Conservation (phyloP, 352 stramenopile species). For the Globisporangium recalcitrans region DNA sequence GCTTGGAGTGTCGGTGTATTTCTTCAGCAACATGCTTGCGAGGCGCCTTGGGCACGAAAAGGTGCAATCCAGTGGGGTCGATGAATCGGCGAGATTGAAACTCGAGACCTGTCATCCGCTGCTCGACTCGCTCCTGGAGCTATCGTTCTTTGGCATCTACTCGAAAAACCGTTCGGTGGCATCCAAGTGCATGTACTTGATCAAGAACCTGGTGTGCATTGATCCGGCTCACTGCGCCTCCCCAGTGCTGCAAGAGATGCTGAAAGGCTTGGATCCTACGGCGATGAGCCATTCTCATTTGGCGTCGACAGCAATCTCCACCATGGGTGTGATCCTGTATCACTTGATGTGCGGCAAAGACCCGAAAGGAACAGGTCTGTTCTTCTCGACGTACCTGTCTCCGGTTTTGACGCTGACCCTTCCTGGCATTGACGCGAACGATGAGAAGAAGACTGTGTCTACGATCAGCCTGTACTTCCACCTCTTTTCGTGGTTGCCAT, state of each 20-base stretch:
- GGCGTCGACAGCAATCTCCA: conserved; percentile 63
- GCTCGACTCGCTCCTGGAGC: conserved; percentile 44
- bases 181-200: conserved; percentile 63
- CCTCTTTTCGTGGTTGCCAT: conserved; percentile 58
- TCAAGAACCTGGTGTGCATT: conserved; percentile 64
- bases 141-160: conserved; percentile 67
- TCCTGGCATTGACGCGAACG: conserved; percentile 69
- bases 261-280: conserved; percentile 58
- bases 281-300: conserved; percentile 71
- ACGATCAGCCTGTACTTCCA: conserved; percentile 68
- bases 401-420: conserved; percentile 57
- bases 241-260: conserved; percentile 62
- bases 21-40: conserved; percentile 40
- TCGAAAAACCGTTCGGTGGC: conserved; percentile 59
- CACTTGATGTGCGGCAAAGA: conserved; percentile 62
- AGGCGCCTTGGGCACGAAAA: conserved; percentile 57
- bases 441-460: conserved; percentile 67
- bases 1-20: conserved; percentile 52
- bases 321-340: conserved; percentile 52
- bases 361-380: conserved; percentile 31
- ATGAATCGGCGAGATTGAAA: conserved; percentile 18
- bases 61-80: neutral
- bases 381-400: conserved; percentile 55
- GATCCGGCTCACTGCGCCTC: conserved; percentile 33
- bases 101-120: conserved; percentile 31